Percentiles rank a stretch among this genome's conserved stretches.
Conservation (phyloP, 345 rosid genomes). For the Bretschneidera sinensis region DNA sequence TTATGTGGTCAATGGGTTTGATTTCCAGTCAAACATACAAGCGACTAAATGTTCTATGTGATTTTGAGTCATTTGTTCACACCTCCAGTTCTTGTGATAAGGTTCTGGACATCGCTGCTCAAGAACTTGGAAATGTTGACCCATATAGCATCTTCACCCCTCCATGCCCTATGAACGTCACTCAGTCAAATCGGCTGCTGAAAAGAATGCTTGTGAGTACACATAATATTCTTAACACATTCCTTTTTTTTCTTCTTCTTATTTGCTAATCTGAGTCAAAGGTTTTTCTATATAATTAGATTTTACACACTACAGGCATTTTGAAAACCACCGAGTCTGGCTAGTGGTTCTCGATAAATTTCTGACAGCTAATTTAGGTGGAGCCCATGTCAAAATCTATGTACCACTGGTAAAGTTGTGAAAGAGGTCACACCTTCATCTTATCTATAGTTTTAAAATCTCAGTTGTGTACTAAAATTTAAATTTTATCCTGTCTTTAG, state of each 20-base stretch:
- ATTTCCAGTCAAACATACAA: slow-evolving; percentile 81
- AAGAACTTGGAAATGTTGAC: slow-evolving; percentile 78
- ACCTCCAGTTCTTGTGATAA: slow-evolving; percentile 50
- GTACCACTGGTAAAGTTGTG: too few species aligned
- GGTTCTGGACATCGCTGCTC: slow-evolving; percentile 46
- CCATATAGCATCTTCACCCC: slow-evolving; percentile 89
- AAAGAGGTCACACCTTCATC: too few species aligned
- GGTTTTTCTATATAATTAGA: not conserved
- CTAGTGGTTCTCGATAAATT: not conserved
- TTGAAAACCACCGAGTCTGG: not conserved
- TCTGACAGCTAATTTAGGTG: too few species aligned
- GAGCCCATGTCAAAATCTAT: too few species aligned
- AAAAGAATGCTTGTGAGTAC: slow-evolving; percentile 53
- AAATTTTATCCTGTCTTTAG: not conserved
- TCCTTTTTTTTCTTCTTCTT: not conserved
- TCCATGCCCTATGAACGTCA: slow-evolving; percentile 47
- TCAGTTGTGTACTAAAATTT: too few species aligned
- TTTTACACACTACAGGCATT: not conserved
- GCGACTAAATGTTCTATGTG: slow-evolving; percentile 61
- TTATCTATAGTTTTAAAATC: too few species aligned
- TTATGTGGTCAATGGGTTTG: slow-evolving; percentile 82
- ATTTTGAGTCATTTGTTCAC: slow-evolving; percentile 64
- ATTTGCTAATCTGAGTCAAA: not conserved
- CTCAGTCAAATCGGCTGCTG: slow-evolving; percentile 48
- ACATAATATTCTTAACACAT: too few species aligned